Evolutionary conservation across 371 early-diverging fungal genomes (phyloP).

Genomic region (Actinomortierella ambigua): DNA sequence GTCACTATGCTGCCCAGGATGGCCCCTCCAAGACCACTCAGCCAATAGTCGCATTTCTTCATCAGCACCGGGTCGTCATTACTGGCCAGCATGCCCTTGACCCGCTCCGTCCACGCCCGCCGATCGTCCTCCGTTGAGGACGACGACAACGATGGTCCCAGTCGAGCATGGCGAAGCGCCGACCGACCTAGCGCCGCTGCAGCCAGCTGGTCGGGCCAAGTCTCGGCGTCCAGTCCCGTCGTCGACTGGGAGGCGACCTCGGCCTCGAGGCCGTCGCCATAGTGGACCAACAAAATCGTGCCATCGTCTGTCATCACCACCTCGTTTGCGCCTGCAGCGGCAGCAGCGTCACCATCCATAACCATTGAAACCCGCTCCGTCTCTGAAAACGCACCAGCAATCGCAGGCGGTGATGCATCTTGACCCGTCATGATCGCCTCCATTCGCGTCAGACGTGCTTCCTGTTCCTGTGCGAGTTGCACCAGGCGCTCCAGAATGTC

Average conservation of each 20-base stretch:
- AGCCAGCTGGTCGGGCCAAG: constrained; percentile 8
- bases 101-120: background rate
- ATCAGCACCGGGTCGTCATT: constrained; percentile 19
- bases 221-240: constrained; percentile 1
- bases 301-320: constrained; percentile 29
- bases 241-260: constrained; percentile 9
- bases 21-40: constrained; percentile 36
- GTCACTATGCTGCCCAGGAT: constrained; percentile 36
- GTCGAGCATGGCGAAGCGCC: background rate
- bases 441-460: constrained; percentile 34
- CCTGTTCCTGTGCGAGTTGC: constrained; percentile 28
- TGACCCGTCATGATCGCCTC: constrained; percentile 15
- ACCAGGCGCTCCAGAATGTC: constrained; percentile 24
- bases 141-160: constrained; percentile 2
- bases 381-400: background rate
- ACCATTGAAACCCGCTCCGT: background rate
- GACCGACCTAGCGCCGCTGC: constrained; percentile 3
- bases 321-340: background rate
- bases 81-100: constrained; percentile 17
- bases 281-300: constrained; percentile 7
- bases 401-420: no score
- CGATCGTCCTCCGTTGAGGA: background rate
- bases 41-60: constrained; percentile 25
- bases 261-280: background rate
- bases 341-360: background rate